Percentiles rank a stretch among this genome's conserved stretches.
phyloP scores from a whole-genome alignment of 805 yeast species.

The Yarrowia yakushimensis region DNA sequence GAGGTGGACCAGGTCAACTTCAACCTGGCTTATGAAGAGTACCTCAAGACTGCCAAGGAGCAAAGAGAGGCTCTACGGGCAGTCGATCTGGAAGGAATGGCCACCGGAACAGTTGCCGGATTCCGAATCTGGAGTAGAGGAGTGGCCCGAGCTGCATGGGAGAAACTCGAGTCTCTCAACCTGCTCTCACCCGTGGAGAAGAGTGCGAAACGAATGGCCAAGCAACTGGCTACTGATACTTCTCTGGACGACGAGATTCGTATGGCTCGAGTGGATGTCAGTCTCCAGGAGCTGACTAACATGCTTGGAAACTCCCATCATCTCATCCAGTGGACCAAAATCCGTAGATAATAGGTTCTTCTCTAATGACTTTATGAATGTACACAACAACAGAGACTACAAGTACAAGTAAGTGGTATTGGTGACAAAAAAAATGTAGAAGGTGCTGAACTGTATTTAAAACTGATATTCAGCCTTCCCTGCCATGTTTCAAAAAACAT shows the following conservation, averaged over 20 bases:
- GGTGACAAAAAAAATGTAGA: too few relatives aligned
- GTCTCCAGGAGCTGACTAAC: conserved; percentile 37
- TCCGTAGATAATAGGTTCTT: not conserved
- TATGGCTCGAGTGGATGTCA: conserved; percentile 38
- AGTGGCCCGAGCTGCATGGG: conserved; percentile 72
- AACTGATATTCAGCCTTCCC: too few relatives aligned
- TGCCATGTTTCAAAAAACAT: too few relatives aligned
- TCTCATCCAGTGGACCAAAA: conserved; percentile 41
- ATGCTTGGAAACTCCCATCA: conserved; percentile 40
- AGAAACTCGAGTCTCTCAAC: conserved; percentile 54
- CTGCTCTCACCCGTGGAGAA: conserved; percentile 45
- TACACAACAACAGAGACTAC: not conserved
- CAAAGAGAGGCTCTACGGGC: conserved; percentile 40
- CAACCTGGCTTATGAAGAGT: conserved; percentile 75
- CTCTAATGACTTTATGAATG: too few relatives aligned
- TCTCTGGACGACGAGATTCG: conserved; percentile 34
- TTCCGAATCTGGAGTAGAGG: conserved; percentile 58
- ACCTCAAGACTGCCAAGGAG: conserved; percentile 50
- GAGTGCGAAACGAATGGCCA: conserved; percentile 44
- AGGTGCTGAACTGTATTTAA: too few relatives aligned
- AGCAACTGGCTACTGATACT: conserved; percentile 38
- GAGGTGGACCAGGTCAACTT: conserved; percentile 64
- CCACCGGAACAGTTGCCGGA: conserved; percentile 42
- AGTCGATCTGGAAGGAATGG: conserved; percentile 33
- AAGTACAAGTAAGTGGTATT: too few relatives aligned